phyloP scores from a whole-genome alignment of 768 basidiomycete species.

The Phylloporus sp. region DNA sequence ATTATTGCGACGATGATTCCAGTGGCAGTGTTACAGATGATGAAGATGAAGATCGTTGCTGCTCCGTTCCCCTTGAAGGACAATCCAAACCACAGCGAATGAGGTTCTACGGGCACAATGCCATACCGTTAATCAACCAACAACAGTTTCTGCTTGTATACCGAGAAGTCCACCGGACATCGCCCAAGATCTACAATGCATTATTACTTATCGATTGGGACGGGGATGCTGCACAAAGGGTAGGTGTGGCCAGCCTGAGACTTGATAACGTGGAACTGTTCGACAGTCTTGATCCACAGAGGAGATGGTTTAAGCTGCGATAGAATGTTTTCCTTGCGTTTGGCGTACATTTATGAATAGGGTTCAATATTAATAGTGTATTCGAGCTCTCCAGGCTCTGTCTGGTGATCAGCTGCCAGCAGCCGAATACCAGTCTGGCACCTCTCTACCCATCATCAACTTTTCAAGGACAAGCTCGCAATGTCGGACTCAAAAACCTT shows the following conservation, averaged over 20 bases:
- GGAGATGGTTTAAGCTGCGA: background rate
- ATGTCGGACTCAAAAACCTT: conserved; percentile 6
- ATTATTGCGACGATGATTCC: background rate
- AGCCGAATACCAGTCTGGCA: too few species aligned
- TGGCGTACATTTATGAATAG: too few species aligned
- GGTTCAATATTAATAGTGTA: too few species aligned
- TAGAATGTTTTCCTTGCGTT: too few species aligned
- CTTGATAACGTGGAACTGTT: background rate
- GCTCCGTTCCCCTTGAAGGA: background rate
- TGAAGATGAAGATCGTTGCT: background rate
- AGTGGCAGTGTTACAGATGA: background rate
- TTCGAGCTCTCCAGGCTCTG: too few species aligned
- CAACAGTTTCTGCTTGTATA: background rate
- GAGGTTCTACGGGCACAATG: background rate
- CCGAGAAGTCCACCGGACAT: background rate
- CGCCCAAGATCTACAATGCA: background rate
- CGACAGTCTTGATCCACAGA: background rate
- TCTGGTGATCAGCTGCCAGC: too few species aligned
- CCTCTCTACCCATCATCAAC: background rate
- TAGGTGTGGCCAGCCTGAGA: background rate
- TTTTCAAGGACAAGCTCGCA: background rate
- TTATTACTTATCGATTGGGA: conserved; percentile 1
- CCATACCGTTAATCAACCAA: background rate
- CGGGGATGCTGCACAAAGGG: background rate
- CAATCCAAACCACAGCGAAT: background rate